Base-by-base conservation (phyloP, 441 rosid species). In the Geranium incanum region DNA sequence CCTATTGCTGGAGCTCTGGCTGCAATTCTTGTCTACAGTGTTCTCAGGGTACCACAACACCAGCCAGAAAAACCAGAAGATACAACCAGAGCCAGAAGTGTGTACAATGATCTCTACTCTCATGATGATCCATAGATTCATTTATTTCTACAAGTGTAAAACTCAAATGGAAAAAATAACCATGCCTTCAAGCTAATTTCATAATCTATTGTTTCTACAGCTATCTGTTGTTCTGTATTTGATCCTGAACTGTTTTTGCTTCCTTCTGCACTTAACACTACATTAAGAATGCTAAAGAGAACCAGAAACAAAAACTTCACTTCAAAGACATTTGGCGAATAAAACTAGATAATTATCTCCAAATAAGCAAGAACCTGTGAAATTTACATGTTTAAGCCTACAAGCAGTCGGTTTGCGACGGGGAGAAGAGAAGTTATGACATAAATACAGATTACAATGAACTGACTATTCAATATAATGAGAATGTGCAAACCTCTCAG, bases 1-100 rank as follows among this genome's bases (percentile, higher is more conserved):
- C 92, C 88, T 0, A 73, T 81, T 18, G 62, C 80, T 1, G 90
- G 87, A 73, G 88, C 87, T 9, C n/a, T 78, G 72, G 79, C 79
- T 7, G 87, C 84, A 60, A 67, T 76, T 9, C 21, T 78, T 66
- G 76, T 74, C 1, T 80, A 83, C 77, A 39, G 64, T 13, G 6
- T 79, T 9, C 82, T 85, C 6, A 76, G 86, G 16, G 80, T 74
- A 36, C 82, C 80, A 6, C 15, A 19, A 1, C 3, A 21, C 0
- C 65, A 77, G 60, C 82, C 86, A 28, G 68, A 52, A 68, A 74
- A 39, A 67, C 66, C 71, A 11, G 71, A 69, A 60, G 60, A 52
- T 0, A 77, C 39, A 57, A 69, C 67, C n/a, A 77, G 48, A 57
- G 67, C 67, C n/a, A 79, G 70, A 71, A 74, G 65, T 73, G 11